Evolutionary conservation across 768 basidiomycete genomes (phyloP).

Genomic region (Panus rudis): DNA sequence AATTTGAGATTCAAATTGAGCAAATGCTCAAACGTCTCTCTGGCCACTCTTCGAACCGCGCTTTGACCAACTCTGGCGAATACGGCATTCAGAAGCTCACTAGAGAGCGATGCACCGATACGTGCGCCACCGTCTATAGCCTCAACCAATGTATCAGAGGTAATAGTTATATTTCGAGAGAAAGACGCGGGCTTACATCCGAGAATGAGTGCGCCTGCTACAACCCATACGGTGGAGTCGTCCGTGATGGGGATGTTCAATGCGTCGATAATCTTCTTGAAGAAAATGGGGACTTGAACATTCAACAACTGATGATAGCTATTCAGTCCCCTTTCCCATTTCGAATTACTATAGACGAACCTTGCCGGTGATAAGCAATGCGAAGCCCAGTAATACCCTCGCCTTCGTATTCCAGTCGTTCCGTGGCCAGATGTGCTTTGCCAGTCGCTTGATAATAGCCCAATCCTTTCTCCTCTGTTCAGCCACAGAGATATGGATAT

Average conservation of each 20-base stretch:
- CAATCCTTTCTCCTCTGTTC: constrained; percentile 77
- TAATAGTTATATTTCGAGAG: background rate
- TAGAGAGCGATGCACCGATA: constrained; percentile 82
- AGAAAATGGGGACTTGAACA: constrained; percentile 96
- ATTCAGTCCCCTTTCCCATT: background rate
- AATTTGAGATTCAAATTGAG: constrained; percentile 87
- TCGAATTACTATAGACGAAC: constrained; percentile 33
- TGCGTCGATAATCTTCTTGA: constrained; percentile 86
- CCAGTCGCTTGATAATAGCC: constrained; percentile 76
- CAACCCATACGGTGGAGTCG: constrained; percentile 76
- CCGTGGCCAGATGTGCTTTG: constrained; percentile 89
- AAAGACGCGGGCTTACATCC: constrained; percentile 64
- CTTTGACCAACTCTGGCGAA: constrained; percentile 95
- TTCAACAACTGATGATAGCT: constrained; percentile 64
- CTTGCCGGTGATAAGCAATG: constrained; percentile 78
- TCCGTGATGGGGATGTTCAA: constrained; percentile 78
- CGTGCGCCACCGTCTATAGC: constrained; percentile 81
- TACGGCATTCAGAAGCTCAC: constrained; percentile 89
- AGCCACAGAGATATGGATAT: too few relatives aligned
- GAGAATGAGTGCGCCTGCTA: constrained; percentile 84
- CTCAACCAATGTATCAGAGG: background rate
- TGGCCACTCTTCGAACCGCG: constrained; percentile 89
- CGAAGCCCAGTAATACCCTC: constrained; percentile 78
- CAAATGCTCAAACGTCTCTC: constrained; percentile 93
- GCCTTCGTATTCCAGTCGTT: constrained; percentile 75